Base-by-base conservation (phyloP, 441 rosid species). In the Mallotus repandus region DNA sequence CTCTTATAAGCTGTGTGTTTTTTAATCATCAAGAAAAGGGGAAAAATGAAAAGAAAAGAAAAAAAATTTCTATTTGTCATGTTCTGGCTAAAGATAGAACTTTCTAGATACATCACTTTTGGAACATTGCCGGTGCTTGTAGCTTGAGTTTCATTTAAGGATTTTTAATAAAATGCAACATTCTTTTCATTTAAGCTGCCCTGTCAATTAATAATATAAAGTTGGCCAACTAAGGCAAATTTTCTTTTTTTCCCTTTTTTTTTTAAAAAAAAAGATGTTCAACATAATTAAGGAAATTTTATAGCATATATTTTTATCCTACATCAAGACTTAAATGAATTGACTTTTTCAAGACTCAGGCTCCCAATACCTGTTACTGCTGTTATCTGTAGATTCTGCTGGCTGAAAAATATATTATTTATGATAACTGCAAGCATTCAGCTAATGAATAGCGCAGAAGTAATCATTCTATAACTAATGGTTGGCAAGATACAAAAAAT, bases 1-100 rank as follows among this genome's bases (percentile, higher is more conserved):
- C 78, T 71, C 77, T 79, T 82, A 71, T 76, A 13, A 72, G 66
- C 70, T 72, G 49, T 78, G 69, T 63, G 66, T 9, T 38, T 67
- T 53, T 59, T 48, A 46, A 54, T 57, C 29, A 32, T 61, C 6
- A 68, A n/a, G 25, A 54, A 49, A 59, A 50, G 52, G 38, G 55
- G 41, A n/a, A 10, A 10, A 61, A 56, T 38, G 4, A 38, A 57
- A 60, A 62, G 29, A 25, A 73, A 59, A 49, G 16, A 3, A 22
- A 12, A n/a, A 18, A 8, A 2, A 16, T 66, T 18, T 74, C 49
- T 61, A 2, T 29, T 52, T 25, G 18, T 64, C 19, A 11, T 60
- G 41, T 35, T 56, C 65, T 3, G 50, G 32, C 11, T 18, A 46
- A 49, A 41, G 35, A 32, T 15, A 56, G 56, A 5, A 12, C 22